A percentile compares a stretch with the other conserved stretches of the same genome.
Conservation (phyloP, 225 moss, liverwort and hornwort genomes). For the Polytrichum formosum region DNA sequence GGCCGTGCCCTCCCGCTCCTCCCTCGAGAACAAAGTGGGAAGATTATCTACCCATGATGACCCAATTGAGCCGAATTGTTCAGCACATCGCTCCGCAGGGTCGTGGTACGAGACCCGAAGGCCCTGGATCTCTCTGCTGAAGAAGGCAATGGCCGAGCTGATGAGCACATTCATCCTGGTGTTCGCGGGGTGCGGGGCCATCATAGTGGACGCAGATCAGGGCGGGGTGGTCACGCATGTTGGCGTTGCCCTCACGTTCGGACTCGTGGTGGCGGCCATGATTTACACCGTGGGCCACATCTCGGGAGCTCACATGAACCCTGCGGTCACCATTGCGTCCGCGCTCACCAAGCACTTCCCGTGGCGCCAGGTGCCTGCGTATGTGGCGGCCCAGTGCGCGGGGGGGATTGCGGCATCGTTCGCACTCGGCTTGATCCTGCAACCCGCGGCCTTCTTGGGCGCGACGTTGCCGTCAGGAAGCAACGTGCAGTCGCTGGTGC, state of each 20-base stretch:
- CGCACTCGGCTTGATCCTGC: slow-evolving; percentile 54
- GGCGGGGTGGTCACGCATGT: slow-evolving; percentile 36
- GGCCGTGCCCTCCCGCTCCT: too few species aligned
- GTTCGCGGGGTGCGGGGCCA: slow-evolving; percentile 48
- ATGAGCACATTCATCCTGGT: slow-evolving; percentile 56
- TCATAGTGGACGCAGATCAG: slow-evolving; percentile 47
- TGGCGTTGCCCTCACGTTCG: slow-evolving; percentile 42
- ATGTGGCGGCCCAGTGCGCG: slow-evolving; percentile 57
- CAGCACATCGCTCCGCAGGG: too few species aligned
- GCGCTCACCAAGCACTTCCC: slow-evolving; percentile 38
- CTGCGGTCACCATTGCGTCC: slow-evolving; percentile 45
- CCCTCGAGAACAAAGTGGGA: too few species aligned
- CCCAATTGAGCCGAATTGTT: too few species aligned
- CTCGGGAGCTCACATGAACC: slow-evolving; percentile 28
- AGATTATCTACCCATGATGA: too few species aligned
- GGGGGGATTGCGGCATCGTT: slow-evolving; percentile 50
- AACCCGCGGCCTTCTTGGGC: slow-evolving; percentile 46
- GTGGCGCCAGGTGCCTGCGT: slow-evolving; percentile 70
- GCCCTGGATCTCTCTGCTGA: too few species aligned
- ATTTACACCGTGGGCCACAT: slow-evolving; percentile 48
- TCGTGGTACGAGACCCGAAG: too few species aligned
- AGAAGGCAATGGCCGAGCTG: slow-evolving; percentile 37
- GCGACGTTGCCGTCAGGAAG: slow-evolving; percentile 37
- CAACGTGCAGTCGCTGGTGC: slow-evolving; percentile 44
- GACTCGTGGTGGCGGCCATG: slow-evolving; percentile 45